Evolutionary conservation across 768 basidiomycete species (phyloP).

Genomic region (Auricularia auricula-judae): DNA sequence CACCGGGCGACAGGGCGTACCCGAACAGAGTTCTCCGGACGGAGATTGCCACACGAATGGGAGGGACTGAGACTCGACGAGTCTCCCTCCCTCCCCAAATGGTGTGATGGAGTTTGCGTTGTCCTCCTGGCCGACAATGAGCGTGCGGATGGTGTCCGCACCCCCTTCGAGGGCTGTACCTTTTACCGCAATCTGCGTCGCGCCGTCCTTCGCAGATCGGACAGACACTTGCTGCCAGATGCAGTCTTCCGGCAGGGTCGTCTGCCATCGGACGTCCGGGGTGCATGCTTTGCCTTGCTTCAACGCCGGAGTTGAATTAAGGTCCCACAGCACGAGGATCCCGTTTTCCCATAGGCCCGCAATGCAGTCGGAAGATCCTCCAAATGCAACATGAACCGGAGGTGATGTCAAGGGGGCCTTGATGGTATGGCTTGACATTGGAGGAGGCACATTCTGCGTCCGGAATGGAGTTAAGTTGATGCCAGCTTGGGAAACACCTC

Average conservation of each 20-base stretch:
- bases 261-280: neutral
- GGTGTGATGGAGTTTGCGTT: neutral
- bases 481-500: conserved; percentile 32
- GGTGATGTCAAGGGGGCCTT: conserved; percentile 17
- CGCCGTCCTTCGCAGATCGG: neutral
- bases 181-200: neutral
- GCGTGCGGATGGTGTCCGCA: neutral
- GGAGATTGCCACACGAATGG: conserved; percentile 1
- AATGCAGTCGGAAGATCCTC: conserved; percentile 42
- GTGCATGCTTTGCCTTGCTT: neutral
- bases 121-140: neutral
- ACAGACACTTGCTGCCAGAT: neutral
- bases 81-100: neutral
- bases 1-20: neutral
- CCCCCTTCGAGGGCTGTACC: neutral
- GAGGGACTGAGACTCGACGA: neutral
- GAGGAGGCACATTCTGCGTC: conserved; percentile 93
- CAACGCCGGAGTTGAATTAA: conserved; percentile 43
- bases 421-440: conserved; percentile 68
- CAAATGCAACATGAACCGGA: conserved; percentile 61
- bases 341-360: conserved; percentile 66
- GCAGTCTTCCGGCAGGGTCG: neutral
- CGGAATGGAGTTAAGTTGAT: conserved; percentile 88
- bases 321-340: conserved; percentile 53
- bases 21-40: neutral